Percentiles rank a stretch among this genome's conserved stretches.
phyloP scores from a whole-genome alignment of 2,329 filamentous ascomycete genomes.

The Phialocephala subalpina region DNA sequence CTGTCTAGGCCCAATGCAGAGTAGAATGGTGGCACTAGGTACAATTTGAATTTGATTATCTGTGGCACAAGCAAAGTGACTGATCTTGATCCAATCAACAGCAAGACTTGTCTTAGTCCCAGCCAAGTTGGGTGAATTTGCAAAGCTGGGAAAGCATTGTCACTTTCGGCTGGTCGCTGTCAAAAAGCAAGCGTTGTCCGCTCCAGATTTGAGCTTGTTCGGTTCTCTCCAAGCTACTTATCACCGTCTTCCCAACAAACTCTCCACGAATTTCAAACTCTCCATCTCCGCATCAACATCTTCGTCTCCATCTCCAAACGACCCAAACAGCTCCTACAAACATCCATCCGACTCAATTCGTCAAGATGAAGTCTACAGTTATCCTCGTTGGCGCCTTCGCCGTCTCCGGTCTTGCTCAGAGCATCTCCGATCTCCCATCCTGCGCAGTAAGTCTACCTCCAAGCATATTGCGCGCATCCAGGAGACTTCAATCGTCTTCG shows the following conservation, averaged over 20 bases:
- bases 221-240: slow-evolving; percentile 5
- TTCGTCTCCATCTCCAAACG: slow-evolving; percentile 14
- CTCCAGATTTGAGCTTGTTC: slow-evolving; percentile 14
- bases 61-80: not conserved
- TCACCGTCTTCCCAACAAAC: not conserved
- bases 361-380: slow-evolving; percentile 43
- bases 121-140: slow-evolving; percentile 9
- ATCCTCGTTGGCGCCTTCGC: slow-evolving; percentile 40
- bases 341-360: slow-evolving; percentile 13
- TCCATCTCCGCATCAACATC: slow-evolving; percentile 4
- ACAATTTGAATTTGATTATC: not conserved
- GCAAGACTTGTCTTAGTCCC: not conserved
- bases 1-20: not conserved
- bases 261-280: not conserved
- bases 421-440: slow-evolving; percentile 35
- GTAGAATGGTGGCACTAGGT: slow-evolving; percentile 7
- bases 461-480: not conserved
- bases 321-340: not conserved
- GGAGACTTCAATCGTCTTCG: not conserved
- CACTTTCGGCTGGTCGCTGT: not conserved
- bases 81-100: not conserved
- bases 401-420: slow-evolving; percentile 37
- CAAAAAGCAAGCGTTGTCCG: slow-evolving; percentile 7
- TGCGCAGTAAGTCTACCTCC: slow-evolving; percentile 43
- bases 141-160: not conserved